phyloP scores from a whole-genome alignment of 306 rosid genomes.

The Neltuma alba region DNA sequence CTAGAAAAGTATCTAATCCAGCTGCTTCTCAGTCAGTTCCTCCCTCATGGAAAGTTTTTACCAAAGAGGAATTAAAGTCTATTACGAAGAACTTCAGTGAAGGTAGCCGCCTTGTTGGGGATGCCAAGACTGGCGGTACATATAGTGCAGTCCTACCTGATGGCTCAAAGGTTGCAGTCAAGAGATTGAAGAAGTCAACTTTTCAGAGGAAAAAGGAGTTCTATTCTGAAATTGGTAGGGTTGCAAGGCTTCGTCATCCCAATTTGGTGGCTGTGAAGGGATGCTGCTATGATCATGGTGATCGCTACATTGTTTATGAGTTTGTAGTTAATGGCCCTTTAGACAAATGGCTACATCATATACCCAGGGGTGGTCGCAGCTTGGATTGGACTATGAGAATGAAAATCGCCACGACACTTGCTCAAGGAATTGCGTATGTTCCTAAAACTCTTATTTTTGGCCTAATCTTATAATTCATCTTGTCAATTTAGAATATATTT shows the following conservation, averaged over 20 bases:
- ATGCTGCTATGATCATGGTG: slow-evolving; percentile 97
- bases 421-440: slow-evolving; percentile 99
- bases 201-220: slow-evolving; percentile 96
- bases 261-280: slow-evolving; percentile 95
- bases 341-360: slow-evolving; percentile 95
- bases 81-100: slow-evolving; percentile 96
- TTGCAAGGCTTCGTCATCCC: slow-evolving; percentile 92
- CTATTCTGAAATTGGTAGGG: slow-evolving; percentile 89
- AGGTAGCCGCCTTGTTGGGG: slow-evolving; percentile 94
- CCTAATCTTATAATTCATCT: neutral
- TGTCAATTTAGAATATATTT: slow-evolving; percentile 10
- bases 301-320: slow-evolving; percentile 93
- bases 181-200: slow-evolving; percentile 88
- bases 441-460: slow-evolving; percentile 22
- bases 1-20: slow-evolving; percentile 74
- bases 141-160: slow-evolving; percentile 86
- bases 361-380: slow-evolving; percentile 95
- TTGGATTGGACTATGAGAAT: slow-evolving; percentile 96
- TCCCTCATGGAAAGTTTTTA: slow-evolving; percentile 90
- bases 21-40: slow-evolving; percentile 68
- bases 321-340: slow-evolving; percentile 92
- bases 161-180: slow-evolving; percentile 92
- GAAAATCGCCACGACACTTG: slow-evolving; percentile 90
- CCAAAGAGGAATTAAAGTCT: slow-evolving; percentile 89
- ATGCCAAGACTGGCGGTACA: slow-evolving; percentile 93